These are phyloP conservation scores for Dichomitus squalens DNA, from an alignment of 1,284 basidiomycete genomes.

Conservation along the genomic window DNA sequence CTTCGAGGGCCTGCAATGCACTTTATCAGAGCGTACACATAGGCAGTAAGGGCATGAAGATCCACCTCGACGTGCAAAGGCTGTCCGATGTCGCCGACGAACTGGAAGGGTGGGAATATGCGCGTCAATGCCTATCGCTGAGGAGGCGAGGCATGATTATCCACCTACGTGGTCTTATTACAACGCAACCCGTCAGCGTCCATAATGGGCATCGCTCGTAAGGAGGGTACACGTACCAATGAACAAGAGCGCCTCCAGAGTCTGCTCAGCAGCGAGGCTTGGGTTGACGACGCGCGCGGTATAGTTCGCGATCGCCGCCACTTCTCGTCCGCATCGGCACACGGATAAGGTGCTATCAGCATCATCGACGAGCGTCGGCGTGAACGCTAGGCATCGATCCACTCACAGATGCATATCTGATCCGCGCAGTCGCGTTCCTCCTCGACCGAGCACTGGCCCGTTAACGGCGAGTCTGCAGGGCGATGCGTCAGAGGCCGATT, in stretches of 20 bases:
- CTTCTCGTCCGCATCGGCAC: not conserved
- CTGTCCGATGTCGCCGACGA: constrained; percentile 8
- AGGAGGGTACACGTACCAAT: constrained; percentile 30
- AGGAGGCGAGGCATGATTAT: constrained; percentile 35
- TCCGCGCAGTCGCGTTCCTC: constrained; percentile 11
- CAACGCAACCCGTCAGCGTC: not conserved
- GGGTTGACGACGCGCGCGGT: constrained; percentile 48
- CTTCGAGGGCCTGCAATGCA: constrained; percentile 16
- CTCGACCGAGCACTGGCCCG: constrained; percentile 11
- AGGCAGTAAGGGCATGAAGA: not conserved
- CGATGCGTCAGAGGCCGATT: not conserved
- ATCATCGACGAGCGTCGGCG: not conserved
- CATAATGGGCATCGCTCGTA: not conserved
- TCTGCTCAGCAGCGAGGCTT: constrained; percentile 41
- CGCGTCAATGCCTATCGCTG: constrained; percentile 26
- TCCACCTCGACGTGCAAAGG: constrained; percentile 22
- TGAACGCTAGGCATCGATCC: too few relatives aligned
- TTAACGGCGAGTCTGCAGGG: constrained; percentile 4
- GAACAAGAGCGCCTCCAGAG: constrained; percentile 54
- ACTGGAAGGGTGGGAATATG: constrained; percentile 44
- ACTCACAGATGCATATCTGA: constrained; percentile 6
- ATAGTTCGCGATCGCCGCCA: constrained; percentile 53
- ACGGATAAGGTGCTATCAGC: not conserved
- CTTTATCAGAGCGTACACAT: not conserved
- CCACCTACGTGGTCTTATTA: constrained; percentile 3